Evolutionary conservation across 495 filamentous ascomycete species (phyloP), one percentile per base, ranked within the genome.

Genomic region (Pseudotulostoma volvatum): DNA sequence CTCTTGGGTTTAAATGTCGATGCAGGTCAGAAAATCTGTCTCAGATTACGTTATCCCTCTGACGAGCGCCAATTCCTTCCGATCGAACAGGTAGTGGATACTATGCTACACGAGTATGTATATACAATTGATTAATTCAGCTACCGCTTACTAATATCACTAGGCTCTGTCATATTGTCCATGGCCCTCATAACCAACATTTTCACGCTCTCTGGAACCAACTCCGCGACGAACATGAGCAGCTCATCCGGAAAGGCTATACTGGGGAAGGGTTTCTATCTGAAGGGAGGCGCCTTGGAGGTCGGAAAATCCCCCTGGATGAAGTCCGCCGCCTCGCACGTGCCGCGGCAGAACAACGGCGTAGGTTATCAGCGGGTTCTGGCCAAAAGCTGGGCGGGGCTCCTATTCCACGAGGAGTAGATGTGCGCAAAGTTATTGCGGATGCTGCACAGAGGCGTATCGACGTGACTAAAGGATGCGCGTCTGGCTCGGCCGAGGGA

Each of bases 251-350:
- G 34, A 87, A 87, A 55, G 90, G 90, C 16, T 95, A 92, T 52
- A 93, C 80, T 8, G 90, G 90, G 17, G 86, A 93, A 57, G 82
- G 84, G 5, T 94, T 94, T 66, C 63, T 92, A 9, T 77, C 76
- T 0, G 53, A 76, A 33, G 87, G 88, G 4, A 73, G 73, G 19
- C 71, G 71, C 20, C 68, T 95, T 0, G 87, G 88, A 31, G 81
- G 79, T 2, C 46, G 44, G 11, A 61, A 66, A 19, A 66, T 88
- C 1, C 80, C 81, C 0, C 54, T 74, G 31, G 67, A 84, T 33
- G 88, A 95, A 59, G 82, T 79, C 23, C 72, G 78, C 9, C 71
- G 85, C 31, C 64, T 76, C 31, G 84, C 84, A 28, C 72, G 85
- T 23, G 73, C 67, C 8, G 71, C 80, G 5, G 87, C 88, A 1